phyloP scores from a whole-genome alignment of 2,329 filamentous ascomycete species.

The Chaetomiaceae sp. region DNA sequence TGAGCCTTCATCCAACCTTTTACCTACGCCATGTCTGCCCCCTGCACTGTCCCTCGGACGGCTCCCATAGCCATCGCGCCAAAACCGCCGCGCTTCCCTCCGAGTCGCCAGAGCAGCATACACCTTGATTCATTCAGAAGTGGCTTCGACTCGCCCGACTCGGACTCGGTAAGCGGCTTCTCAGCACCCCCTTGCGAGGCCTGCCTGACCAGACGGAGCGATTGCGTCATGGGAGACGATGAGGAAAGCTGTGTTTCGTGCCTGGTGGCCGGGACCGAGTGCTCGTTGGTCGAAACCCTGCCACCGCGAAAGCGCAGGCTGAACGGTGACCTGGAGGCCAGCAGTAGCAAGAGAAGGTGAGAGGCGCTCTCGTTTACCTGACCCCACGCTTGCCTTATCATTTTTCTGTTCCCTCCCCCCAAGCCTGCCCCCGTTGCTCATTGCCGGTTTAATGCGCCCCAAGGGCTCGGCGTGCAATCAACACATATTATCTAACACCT shows the following conservation, averaged over 20 bases:
- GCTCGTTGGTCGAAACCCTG: conserved; percentile 72
- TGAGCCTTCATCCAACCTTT: conserved; percentile 19
- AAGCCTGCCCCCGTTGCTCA: conserved; percentile 2
- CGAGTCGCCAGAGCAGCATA: conserved; percentile 45
- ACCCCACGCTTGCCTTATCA: conserved; percentile 11
- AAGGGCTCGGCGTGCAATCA: conserved; percentile 19
- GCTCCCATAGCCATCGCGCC: conserved; percentile 63
- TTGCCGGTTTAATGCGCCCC: conserved; percentile 5
- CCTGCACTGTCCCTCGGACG: conserved; percentile 53
- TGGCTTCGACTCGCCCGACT: conserved; percentile 50
- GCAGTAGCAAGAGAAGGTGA: conserved; percentile 66
- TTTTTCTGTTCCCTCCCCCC: background rate
- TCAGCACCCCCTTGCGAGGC: conserved; percentile 61
- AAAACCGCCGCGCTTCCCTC: conserved; percentile 48
- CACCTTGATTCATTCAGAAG: conserved; percentile 48
- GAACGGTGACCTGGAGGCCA: conserved; percentile 59
- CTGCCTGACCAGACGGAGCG: conserved; percentile 67
- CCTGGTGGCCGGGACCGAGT: conserved; percentile 72
- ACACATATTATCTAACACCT: conserved; percentile 40
- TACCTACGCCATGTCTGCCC: conserved; percentile 48
- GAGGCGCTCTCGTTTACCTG: conserved; percentile 28
- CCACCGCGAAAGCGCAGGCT: conserved; percentile 77
- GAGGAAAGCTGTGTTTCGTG: conserved; percentile 70
- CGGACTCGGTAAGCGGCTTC: conserved; percentile 39
- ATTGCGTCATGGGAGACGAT: conserved; percentile 72